phyloP scores from a whole-genome alignment of 352 stramenopile genomes.

The Phytophthora brassicae region DNA sequence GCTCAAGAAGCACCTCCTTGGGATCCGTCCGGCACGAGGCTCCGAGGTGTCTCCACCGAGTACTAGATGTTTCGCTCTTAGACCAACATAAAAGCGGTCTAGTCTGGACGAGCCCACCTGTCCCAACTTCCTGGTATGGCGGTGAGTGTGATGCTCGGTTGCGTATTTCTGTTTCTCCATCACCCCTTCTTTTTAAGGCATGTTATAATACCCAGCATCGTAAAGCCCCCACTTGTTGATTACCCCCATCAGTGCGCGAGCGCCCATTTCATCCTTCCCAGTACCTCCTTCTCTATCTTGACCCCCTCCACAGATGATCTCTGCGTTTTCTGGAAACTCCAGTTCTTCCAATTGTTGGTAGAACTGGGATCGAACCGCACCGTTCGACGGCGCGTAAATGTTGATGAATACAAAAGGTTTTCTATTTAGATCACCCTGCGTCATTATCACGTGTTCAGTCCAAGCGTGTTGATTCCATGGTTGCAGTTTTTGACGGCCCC shows the following conservation, averaged over 20 bases:
- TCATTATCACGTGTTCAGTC: background rate
- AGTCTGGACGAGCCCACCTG: background rate
- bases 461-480: background rate
- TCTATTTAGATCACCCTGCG: background rate
- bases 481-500: background rate
- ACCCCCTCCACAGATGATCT: background rate
- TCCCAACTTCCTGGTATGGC: background rate
- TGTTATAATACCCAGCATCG: slow-evolving; percentile 6
- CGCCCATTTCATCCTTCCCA: background rate
- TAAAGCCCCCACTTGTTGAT: background rate
- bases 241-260: background rate
- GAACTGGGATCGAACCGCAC: background rate
- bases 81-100: background rate
- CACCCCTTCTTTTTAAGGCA: too few relatives aligned
- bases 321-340: background rate
- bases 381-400: background rate
- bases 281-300: background rate
- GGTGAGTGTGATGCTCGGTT: background rate
- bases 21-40: background rate
- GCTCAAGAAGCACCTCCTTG: background rate
- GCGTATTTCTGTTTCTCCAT: background rate
- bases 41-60: background rate
- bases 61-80: background rate
- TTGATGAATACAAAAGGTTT: background rate
- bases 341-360: background rate